Conservation (phyloP, 2,329 filamentous ascomycete species). For the Chaetomiaceae sp. region DNA sequence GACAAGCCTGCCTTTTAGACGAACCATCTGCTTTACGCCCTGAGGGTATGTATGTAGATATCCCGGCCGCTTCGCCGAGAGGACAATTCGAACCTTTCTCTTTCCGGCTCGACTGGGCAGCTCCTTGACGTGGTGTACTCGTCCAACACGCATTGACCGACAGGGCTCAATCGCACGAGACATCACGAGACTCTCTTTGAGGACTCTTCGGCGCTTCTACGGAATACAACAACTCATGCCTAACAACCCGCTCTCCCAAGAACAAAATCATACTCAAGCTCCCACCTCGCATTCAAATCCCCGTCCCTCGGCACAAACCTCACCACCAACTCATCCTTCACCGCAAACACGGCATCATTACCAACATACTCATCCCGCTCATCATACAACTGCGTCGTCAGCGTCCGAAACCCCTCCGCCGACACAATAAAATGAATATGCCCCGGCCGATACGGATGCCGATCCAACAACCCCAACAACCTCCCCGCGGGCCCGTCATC, state of each 20-base stretch:
- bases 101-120: too few species aligned
- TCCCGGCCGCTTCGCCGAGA: neutral
- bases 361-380: slow-evolving; percentile 53
- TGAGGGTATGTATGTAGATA: neutral
- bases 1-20: slow-evolving; percentile 9
- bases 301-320: slow-evolving; percentile 31
- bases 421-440: slow-evolving; percentile 41
- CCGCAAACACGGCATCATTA: slow-evolving; percentile 40
- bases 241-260: slow-evolving; percentile 29
- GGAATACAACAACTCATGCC: neutral
- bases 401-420: slow-evolving; percentile 53
- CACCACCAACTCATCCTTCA: slow-evolving; percentile 37
- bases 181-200: neutral
- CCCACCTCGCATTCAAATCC: slow-evolving; percentile 30
- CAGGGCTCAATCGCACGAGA: neutral
- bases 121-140: neutral
- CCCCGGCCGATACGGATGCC: slow-evolving; percentile 35
- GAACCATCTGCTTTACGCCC: neutral
- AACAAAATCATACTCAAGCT: slow-evolving; percentile 34
- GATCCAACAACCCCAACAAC: slow-evolving; percentile 33
- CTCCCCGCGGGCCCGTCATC: slow-evolving; percentile 35
- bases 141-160: neutral
- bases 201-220: neutral
- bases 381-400: slow-evolving; percentile 70
- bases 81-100: neutral